A percentile compares a stretch with the other conserved stretches of the same genome.
Evolutionary conservation across 169 alveolate genomes (phyloP).

Genomic region (Cryptosporidium meleagridis): DNA sequence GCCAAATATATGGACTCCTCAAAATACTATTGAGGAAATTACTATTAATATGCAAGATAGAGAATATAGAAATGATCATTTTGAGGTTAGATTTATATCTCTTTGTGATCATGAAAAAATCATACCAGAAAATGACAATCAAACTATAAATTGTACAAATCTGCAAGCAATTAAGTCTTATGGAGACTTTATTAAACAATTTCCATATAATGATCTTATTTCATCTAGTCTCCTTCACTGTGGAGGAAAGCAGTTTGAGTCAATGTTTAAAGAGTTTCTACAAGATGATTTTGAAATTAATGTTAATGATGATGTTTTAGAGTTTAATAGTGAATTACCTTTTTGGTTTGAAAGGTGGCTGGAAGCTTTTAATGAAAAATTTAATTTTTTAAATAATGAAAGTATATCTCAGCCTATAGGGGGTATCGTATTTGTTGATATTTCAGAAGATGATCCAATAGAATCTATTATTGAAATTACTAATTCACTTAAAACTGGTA

Average conservation of each 20-base stretch:
- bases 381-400: slow-evolving; percentile 16
- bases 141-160: not conserved
- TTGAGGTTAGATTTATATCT: slow-evolving; percentile 40
- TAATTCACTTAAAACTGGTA: slow-evolving; percentile 48
- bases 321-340: slow-evolving; percentile 24
- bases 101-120: slow-evolving; percentile 13
- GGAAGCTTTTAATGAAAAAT: slow-evolving; percentile 21
- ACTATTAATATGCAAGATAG: slow-evolving; percentile 18
- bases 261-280: slow-evolving; percentile 33
- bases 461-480: slow-evolving; percentile 42
- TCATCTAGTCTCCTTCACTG: not conserved
- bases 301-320: not conserved
- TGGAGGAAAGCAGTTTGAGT: slow-evolving; percentile 34
- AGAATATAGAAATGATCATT: not conserved
- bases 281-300: not conserved
- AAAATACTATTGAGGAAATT: slow-evolving; percentile 15
- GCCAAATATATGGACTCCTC: slow-evolving; percentile 33
- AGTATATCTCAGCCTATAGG: slow-evolving; percentile 69
- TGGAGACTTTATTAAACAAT: slow-evolving; percentile 23
- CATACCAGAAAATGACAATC: not conserved
- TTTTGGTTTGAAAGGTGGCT: slow-evolving; percentile 66
- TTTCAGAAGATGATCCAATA: slow-evolving; percentile 56
- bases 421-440: slow-evolving; percentile 61
- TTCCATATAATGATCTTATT: slow-evolving; percentile 38
- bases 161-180: slow-evolving; percentile 25